Base-by-base conservation (phyloP, 352 stramenopile species). In the Paralagenidium karlingii region DNA sequence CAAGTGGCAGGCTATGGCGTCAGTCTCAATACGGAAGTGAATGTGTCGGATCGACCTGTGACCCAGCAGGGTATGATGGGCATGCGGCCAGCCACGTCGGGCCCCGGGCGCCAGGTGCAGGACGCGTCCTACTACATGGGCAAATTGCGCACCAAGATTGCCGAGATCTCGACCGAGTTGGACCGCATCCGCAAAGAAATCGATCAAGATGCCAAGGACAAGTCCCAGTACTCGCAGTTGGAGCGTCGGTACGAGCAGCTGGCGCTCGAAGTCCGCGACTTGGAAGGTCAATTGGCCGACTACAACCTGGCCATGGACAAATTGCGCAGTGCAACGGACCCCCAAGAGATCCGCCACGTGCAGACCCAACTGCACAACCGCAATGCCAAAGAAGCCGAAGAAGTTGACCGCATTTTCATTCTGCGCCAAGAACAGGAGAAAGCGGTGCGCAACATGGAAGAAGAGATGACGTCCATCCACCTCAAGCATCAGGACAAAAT, bases 281-380 rank as follows among this genome's bases (percentile, higher is more conserved):
- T 95, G n/a, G 83, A 96, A 55, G 87, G 87, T 2, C 83, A 88
- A 32, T 58, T 96, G 13, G 85, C 85, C 0, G 87, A 96, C 58
- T 94, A 96, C 49, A 96, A 96, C 52, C 59, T 96, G 18, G 87
- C 87, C 16, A 94, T 96, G 68, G 85, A 96, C 52, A 96, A 96
- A 55, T 56, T 84, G 25, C 59, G 68, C 21, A 86, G 71, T 26
- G 59, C 56, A 11, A 86, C 71, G 10, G 66, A 86, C 30, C 71
- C 71, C 1, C 50, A 47, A 1, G 68, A 82, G 53, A 82, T 82
- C 43, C 63, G 62, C 2, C 66, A 82, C 40, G 71, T 85, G 20
- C 63, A 78, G 28, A 68, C 82, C 37, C 68, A 85, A 26, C 40
- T 85, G 16, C 68, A 52, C 26, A 43, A 79, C 31, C 77, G 85